Evolutionary conservation across 345 rosid species (phyloP), one percentile per base, ranked within the genome.

Genomic region (Eucalyptus sideroxylon): DNA sequence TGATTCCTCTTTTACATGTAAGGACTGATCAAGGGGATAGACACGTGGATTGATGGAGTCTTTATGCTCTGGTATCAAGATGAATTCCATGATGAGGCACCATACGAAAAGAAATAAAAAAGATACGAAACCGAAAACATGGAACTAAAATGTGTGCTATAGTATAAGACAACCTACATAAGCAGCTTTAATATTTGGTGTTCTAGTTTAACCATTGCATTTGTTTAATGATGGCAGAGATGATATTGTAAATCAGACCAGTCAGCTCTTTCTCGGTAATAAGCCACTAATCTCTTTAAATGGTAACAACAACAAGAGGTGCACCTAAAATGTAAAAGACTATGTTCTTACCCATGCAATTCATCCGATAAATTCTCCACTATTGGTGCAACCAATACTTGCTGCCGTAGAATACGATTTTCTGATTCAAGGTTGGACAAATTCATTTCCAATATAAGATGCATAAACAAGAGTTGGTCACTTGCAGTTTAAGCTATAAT

Each of bases 351-450:
- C 98, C 88, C 91, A 88, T 85, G 94, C 87, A 86, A 90, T 93
- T 93, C 92, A 96, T 50, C 91, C 55, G 98, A 88, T 92, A 96
- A 90, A 89, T 96, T 83, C 93, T 96, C 96, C 88, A 94, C 97
- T 85, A 98, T 96, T 47, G 99, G 99, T 24, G 99, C 92, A 88
- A 97, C 92, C 90, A 98, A 92, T 88, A 98, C 97, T 92, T 98
- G 99, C 92, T 98, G 99, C 69, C 99, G 97, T 67, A 98, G 98
- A 62, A 98, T 98, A 94, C 97, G 99, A 94, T 93, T 98, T 92
- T 98, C 99, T 5, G 99, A 96, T 91, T 98, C 99, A 53, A 96
- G 95, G 92, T 97, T 98, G 90, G 98, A 94, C 89, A 98, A 97
- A 90, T 96, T 98, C 91, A 97, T 98, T 94, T 98, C 99, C 88